Evolutionary conservation across 176 grass and related monocot species (phyloP).

Genomic region (Zoysia pacifica): DNA sequence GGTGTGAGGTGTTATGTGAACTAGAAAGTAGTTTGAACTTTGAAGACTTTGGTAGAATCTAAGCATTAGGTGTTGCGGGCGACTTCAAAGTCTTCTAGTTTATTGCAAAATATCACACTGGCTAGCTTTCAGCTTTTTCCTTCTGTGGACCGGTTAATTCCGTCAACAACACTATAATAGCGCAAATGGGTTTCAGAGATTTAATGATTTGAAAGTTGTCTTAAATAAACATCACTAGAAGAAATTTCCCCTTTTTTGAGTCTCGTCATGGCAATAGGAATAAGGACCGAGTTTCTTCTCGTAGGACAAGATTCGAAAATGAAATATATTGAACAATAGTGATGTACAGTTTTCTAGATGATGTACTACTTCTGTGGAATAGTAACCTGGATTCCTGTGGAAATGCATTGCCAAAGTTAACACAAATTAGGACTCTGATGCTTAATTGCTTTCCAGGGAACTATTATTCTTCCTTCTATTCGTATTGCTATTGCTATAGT

Average conservation of each 20-base stretch:
- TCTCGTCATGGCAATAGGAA: neutral
- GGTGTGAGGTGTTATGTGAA: constrained; percentile 12
- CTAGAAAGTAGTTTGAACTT: neutral
- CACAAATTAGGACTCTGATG: constrained; percentile 13
- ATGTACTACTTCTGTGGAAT: neutral
- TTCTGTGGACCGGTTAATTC: neutral
- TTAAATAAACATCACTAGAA: constrained; percentile 8
- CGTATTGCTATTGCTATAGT: neutral
- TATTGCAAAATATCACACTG: constrained; percentile 5
- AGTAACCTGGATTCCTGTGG: constrained; percentile 7
- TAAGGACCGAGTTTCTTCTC: neutral
- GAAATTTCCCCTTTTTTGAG: neutral
- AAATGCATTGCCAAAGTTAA: constrained; percentile 1
- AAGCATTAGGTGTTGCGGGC: neutral
- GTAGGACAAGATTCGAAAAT: neutral
- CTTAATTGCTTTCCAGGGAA: neutral
- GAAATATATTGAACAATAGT: neutral
- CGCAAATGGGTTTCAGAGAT: constrained; percentile 18
- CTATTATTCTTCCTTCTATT: constrained; percentile 26
- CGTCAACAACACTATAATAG: neutral
- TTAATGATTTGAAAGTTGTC: neutral
- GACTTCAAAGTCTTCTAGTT: neutral
- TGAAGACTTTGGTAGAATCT: neutral
- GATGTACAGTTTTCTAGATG: neutral
- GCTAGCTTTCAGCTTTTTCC: neutral